Evolutionary conservation across 2,329 filamentous ascomycete species (phyloP), one percentile per base, ranked within the genome.

Genomic region (Ophiobolus disseminans): DNA sequence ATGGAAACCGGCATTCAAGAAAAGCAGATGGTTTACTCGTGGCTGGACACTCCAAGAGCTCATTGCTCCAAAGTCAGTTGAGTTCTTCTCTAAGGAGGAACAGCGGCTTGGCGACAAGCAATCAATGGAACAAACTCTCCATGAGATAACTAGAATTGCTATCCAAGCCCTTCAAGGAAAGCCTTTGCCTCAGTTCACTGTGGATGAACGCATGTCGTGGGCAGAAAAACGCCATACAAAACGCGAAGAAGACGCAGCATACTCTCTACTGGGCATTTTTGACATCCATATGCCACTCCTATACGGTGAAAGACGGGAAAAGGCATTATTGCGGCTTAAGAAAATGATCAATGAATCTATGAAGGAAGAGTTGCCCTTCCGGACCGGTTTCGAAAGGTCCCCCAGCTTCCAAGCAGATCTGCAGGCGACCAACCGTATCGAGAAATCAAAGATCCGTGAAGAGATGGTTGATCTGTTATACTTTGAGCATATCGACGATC

Each of bases 21-120:
- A 10, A 10, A 52, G 48, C 26, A 30, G 32, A 44, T 44, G 49
- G n/a, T n/a, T n/a, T n/a, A n/a, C n/a, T n/a, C n/a, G n/a, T n/a
- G n/a, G n/a, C n/a, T n/a, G n/a, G n/a, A 52, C 45, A 2, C 40
- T 48, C 2, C 40, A 53, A 21, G 49, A 53, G 17, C 40, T 49
- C 6, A 41, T 53, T 10, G 36, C 49, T 1, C 45, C 40, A 5
- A 1, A 9, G 0, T 5, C 13, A 0, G 40, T 45, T 3, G 16
- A 26, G 1, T 53, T 49, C 17, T 53, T 41, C 25, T 32, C 35
- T n/a, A 19, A 19, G n/a, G 31, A 44, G 28, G 28, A 31, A 31
- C 28, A 31, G n/a, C 8, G 28, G 2, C 31, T 53, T 3, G 36
- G 49, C 11, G 14, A 41, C 16, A 31, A 34, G 23, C 7, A 7